Conservation (phyloP, 352 stramenopile species). For the Aphanomyces euteiches region DNA sequence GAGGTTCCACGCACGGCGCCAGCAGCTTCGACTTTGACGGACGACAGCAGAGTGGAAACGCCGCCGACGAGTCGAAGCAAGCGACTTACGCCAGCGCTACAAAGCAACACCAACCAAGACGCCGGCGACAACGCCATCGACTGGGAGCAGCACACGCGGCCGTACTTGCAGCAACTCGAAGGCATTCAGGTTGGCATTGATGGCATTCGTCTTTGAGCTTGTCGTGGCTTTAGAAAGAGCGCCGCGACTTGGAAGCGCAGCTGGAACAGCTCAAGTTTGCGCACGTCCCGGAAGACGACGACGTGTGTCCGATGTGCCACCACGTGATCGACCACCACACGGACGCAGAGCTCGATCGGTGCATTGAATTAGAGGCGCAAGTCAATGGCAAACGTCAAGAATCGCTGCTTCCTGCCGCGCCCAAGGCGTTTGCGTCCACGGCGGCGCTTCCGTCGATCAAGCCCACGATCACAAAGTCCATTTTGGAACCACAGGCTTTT, state of each 20-base stretch:
- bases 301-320: slow-evolving; percentile 52
- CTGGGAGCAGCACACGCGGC: slow-evolving; percentile 17
- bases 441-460: slow-evolving; percentile 3
- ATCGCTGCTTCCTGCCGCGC: slow-evolving; percentile 23
- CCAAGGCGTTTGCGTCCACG: neutral
- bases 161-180: slow-evolving; percentile 18
- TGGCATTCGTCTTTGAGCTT: too few species aligned
- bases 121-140: neutral
- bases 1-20: slow-evolving; percentile 27
- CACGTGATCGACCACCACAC: slow-evolving; percentile 55
- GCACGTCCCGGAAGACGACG: slow-evolving; percentile 33
- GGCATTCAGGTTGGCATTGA: slow-evolving; percentile 2
- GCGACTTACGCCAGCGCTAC: neutral
- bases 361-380: slow-evolving; percentile 52
- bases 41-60: neutral
- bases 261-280: slow-evolving; percentile 31
- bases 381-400: slow-evolving; percentile 16
- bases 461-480: neutral
- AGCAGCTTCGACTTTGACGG: neutral
- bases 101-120: neutral
- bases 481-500: neutral
- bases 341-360: slow-evolving; percentile 51
- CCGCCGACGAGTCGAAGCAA: neutral
- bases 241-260: slow-evolving; percentile 45
- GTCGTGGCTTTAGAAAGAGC: slow-evolving; percentile 31